These are phyloP conservation scores for Daldinia bambusicola DNA, from an alignment of 495 filamentous ascomycete species.

Conservation along the genomic window DNA sequence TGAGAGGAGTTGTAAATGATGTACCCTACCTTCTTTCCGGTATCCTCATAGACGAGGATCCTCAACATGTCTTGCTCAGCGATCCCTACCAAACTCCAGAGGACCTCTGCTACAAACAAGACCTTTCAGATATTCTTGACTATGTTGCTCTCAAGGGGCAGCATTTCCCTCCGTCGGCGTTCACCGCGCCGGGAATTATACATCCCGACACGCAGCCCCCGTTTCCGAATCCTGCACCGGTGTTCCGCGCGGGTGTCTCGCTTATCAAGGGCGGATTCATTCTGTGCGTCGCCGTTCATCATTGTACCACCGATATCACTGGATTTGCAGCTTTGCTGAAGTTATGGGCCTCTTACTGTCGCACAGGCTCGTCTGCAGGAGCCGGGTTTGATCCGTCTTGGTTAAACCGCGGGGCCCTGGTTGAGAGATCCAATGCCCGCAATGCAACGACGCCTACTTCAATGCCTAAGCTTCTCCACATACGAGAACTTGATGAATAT, in stretches of 20 bases:
- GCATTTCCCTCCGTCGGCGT: constrained; percentile 40
- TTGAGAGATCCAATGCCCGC: neutral
- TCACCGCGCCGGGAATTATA: constrained; percentile 27
- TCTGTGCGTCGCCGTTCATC: constrained; percentile 45
- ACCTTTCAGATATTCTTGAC: constrained; percentile 30
- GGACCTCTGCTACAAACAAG: constrained; percentile 36
- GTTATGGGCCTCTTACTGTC: constrained; percentile 47
- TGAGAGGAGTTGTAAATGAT: constrained; percentile 34
- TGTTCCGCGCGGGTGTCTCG: constrained; percentile 41
- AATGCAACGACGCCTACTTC: neutral
- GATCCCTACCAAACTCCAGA: constrained; percentile 32
- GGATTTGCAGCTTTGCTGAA: constrained; percentile 44
- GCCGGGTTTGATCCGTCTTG: constrained; percentile 37
- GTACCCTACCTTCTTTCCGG: constrained; percentile 45
- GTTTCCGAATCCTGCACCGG: constrained; percentile 35
- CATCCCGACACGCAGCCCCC: constrained; percentile 36
- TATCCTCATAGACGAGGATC: constrained; percentile 26
- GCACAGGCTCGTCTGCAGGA: constrained; percentile 20
- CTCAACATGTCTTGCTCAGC: constrained; percentile 30
- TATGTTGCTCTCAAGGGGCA: constrained; percentile 37
- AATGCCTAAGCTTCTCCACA: constrained; percentile 39
- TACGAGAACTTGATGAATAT: constrained; percentile 16
- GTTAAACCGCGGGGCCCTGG: constrained; percentile 30
- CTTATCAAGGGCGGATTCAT: constrained; percentile 40
- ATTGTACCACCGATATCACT: constrained; percentile 46